Conservation (phyloP, 441 rosid species). For the Hura crepitans region DNA sequence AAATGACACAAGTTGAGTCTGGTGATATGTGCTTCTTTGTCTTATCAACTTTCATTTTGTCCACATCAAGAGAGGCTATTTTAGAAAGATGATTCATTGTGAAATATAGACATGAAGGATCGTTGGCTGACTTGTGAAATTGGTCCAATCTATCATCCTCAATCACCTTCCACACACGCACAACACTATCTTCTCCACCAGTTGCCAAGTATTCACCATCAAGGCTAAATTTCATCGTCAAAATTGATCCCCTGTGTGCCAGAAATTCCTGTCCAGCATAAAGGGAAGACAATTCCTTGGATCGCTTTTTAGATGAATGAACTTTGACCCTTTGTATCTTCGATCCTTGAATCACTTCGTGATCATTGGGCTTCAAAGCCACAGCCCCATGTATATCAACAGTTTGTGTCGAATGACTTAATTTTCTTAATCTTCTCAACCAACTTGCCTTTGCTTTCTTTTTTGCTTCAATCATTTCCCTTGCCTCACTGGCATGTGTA, state of each 20-base stretch:
- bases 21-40: conserved; percentile 46
- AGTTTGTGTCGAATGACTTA: conserved; percentile 31
- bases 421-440: conserved; percentile 53
- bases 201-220: conserved; percentile 78
- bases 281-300: conserved; percentile 73
- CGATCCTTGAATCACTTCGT: conserved; percentile 29
- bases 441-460: conserved; percentile 38
- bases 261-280: conserved; percentile 61
- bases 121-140: conserved; percentile 46
- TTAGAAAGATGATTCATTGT: conserved; percentile 60
- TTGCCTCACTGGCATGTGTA: conserved; percentile 23
- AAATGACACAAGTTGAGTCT: conserved; percentile 64
- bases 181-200: conserved; percentile 76
- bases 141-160: conserved; percentile 57
- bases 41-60: conserved; percentile 43
- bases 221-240: conserved; percentile 81
- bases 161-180: conserved; percentile 72
- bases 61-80: conserved; percentile 40
- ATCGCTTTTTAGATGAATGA: conserved; percentile 49
- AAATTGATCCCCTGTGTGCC: conserved; percentile 74
- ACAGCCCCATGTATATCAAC: conserved; percentile 33
- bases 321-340: conserved; percentile 51
- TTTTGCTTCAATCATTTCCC: conserved; percentile 20
- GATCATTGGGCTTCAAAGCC: conserved; percentile 20
- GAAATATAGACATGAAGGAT: conserved; percentile 60